These are phyloP conservation scores for Cantharellus anzutake DNA, from an alignment of 768 basidiomycete genomes.

Conservation along the genomic window DNA sequence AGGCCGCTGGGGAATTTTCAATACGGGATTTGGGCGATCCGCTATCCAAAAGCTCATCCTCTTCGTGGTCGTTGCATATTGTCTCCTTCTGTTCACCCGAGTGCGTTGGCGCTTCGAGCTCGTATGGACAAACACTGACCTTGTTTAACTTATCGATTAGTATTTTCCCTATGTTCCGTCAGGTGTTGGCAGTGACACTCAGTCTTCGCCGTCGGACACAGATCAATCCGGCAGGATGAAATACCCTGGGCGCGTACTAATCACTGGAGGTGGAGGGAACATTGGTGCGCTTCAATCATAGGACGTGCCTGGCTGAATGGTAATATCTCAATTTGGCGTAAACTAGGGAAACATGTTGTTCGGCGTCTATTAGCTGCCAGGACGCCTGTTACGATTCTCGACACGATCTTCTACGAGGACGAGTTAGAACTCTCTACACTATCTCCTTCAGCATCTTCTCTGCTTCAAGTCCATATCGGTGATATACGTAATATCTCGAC, in stretches of 20 bases:
- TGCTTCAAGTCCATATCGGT: constrained; percentile 8
- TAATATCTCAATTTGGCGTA: neutral
- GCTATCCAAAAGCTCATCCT: no score
- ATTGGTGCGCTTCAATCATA: constrained; percentile 8
- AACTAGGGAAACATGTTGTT: constrained; percentile 10
- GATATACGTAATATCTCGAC: constrained; percentile 9
- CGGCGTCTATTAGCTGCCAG: constrained; percentile 8
- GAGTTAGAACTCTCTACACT: constrained; percentile 5
- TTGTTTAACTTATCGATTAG: no score
- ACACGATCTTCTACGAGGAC: constrained; percentile 9
- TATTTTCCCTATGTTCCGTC: no score
- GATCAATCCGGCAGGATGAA: no score
- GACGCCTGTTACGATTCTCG: constrained; percentile 9
- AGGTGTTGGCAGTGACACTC: no score
- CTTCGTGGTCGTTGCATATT: no score
- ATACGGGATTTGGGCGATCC: no score
- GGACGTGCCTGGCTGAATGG: neutral
- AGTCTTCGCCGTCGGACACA: no score
- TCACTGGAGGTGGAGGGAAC: constrained; percentile 12
- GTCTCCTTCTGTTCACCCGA: no score
- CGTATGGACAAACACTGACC: no score
- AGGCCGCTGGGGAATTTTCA: no score
- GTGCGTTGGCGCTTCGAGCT: no score
- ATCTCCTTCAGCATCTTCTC: neutral
- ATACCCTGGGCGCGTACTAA: constrained; percentile 7